Percentiles rank a stretch among this genome's conserved stretches.
These are phyloP conservation scores for Vickermania spadyakhi DNA, from an alignment of 208 protist genomes.

Conservation along the genomic window DNA sequence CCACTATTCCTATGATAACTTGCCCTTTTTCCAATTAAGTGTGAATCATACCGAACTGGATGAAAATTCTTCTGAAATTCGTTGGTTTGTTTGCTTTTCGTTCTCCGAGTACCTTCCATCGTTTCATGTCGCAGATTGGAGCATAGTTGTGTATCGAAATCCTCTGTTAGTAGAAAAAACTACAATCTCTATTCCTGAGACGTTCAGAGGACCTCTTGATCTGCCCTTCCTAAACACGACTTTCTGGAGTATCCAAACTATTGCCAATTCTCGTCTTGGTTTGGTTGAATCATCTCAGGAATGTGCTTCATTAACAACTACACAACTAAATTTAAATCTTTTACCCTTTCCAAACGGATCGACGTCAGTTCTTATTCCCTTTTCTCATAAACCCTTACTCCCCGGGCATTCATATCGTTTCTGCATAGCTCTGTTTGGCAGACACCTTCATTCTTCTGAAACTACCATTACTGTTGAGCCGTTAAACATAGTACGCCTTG, in stretches of 20 bases:
- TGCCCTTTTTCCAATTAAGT: neutral
- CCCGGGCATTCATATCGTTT: neutral
- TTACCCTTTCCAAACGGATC: no score
- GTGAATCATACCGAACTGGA: neutral
- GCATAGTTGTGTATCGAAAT: neutral
- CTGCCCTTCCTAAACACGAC: neutral
- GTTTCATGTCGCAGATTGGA: neutral
- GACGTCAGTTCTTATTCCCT: neutral
- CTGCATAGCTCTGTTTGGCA: neutral
- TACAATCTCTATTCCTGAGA: neutral
- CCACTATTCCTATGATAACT: neutral
- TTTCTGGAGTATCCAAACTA: neutral
- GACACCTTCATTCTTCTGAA: neutral
- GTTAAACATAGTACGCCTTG: neutral
- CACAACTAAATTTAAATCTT: no score
- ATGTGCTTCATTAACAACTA: no score
- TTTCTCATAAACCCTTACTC: neutral
- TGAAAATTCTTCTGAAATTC: neutral
- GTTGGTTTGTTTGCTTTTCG: neutral
- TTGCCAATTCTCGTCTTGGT: neutral
- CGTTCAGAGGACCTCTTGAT: neutral
- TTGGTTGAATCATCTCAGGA: neutral
- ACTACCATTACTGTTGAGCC: neutral
- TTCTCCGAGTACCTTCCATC: neutral
- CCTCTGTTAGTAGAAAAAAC: neutral